These are phyloP conservation scores for Flagelloscypha sp. DNA, from an alignment of 768 basidiomycete species.

Conservation along the genomic window DNA sequence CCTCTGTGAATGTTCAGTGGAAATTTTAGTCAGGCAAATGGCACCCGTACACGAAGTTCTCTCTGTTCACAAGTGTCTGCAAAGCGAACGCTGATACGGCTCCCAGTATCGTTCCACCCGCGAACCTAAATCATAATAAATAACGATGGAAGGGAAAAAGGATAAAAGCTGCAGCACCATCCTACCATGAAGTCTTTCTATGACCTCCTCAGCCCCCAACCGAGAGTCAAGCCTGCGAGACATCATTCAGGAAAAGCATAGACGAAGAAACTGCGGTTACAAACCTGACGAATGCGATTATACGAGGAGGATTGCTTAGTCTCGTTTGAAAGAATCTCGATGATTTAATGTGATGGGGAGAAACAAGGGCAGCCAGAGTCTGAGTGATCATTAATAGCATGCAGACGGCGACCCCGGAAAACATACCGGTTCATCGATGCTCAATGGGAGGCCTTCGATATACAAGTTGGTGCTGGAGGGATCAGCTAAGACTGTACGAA, in stretches of 20 bases:
- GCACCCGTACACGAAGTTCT: constrained; percentile 55
- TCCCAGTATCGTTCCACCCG: constrained; percentile 70
- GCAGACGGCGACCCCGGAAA: not conserved
- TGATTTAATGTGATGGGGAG: constrained; percentile 64
- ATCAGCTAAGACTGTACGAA: constrained; percentile 58
- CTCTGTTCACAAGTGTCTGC: constrained; percentile 73
- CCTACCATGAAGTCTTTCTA: constrained; percentile 70
- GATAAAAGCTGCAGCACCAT: too few relatives aligned
- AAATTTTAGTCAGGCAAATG: not conserved
- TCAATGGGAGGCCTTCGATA: constrained; percentile 74
- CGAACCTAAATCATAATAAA: too few relatives aligned
- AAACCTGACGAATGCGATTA: constrained; percentile 77
- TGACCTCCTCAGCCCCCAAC: constrained; percentile 63
- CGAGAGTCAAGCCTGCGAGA: constrained; percentile 60
- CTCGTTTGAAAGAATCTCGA: constrained; percentile 76
- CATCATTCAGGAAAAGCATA: constrained; percentile 1
- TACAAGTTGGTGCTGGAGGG: constrained; percentile 67
- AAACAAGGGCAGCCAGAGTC: constrained; percentile 59
- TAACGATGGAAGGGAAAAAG: too few relatives aligned
- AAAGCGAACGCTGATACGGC: constrained; percentile 72
- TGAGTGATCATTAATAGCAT: constrained; percentile 20
- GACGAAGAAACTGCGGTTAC: constrained; percentile 12
- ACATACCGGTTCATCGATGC: constrained; percentile 56
- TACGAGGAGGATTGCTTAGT: constrained; percentile 65
- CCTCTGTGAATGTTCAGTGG: constrained; percentile 36